These are phyloP conservation scores for Brassica cretica DNA, from an alignment of 345 rosid genomes.

Conservation along the genomic window DNA sequence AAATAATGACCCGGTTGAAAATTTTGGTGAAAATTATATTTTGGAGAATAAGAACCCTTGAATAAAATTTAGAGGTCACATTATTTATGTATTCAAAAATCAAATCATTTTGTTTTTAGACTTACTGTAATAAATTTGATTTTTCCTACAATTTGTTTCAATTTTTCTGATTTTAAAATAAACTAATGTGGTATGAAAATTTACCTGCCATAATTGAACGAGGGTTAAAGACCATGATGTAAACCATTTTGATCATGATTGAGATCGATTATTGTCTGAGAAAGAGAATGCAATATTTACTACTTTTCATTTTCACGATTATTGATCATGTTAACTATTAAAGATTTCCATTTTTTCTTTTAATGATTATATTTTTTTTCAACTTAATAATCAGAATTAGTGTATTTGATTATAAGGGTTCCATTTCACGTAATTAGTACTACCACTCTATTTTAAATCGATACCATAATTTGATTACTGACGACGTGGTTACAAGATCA, in stretches of 20 bases:
- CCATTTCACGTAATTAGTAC: neutral
- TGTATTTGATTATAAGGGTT: neutral
- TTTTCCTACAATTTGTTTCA: neutral
- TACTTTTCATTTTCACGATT: neutral
- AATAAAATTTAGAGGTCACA: neutral
- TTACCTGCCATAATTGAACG: neutral
- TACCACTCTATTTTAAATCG: neutral
- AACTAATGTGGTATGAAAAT: neutral
- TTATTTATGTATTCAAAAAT: neutral
- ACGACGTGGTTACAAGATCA: neutral
- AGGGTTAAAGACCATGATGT: neutral
- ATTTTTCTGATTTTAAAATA: neutral
- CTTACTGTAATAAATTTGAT: neutral
- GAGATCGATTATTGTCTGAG: neutral
- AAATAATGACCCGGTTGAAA: neutral
- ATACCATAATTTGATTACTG: neutral
- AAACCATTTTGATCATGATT: neutral
- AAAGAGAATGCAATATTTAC: neutral
- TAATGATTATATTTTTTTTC: neutral
- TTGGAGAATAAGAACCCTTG: neutral
- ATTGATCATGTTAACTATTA: neutral
- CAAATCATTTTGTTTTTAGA: neutral
- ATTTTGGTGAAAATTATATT: neutral
- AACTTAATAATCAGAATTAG: neutral
- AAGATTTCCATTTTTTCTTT: neutral